A percentile compares a stretch with the other conserved stretches of the same genome.
Evolutionary conservation across 192 early-diverging fungal genomes (phyloP).

Genomic region (Ambispora gerdemannii): DNA sequence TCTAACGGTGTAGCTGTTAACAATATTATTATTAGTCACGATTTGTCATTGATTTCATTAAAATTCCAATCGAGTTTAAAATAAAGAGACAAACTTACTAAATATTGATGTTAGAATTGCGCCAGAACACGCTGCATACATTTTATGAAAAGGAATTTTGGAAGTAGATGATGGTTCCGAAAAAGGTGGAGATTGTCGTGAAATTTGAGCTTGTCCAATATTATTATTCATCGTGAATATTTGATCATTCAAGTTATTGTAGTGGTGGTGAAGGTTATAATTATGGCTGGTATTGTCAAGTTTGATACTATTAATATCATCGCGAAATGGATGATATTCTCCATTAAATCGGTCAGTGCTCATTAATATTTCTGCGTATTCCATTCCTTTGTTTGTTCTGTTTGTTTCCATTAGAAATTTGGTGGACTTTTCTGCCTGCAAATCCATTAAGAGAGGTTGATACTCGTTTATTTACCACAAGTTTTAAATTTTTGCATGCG

Average conservation of each 20-base stretch:
- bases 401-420: too few relatives aligned
- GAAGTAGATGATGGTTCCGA: not conserved
- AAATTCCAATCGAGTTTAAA: slow-evolving; percentile 27
- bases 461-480: too few relatives aligned
- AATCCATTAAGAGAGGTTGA: too few relatives aligned
- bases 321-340: not conserved
- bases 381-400: too few relatives aligned
- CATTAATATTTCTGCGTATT: not conserved
- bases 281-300: not conserved
- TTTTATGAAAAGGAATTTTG: slow-evolving; percentile 47
- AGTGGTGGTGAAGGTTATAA: too few relatives aligned
- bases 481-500: too few relatives aligned
- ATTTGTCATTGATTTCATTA: slow-evolving; percentile 36
- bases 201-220: not conserved
- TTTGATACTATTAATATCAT: too few relatives aligned
- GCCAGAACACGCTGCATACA: slow-evolving; percentile 79
- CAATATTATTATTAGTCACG: slow-evolving; percentile 29
- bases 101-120: slow-evolving; percentile 79
- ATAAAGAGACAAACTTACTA: slow-evolving; percentile 46
- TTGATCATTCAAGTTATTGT: too few relatives aligned
- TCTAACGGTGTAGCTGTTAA: slow-evolving; percentile 77
- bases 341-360: not conserved
- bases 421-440: too few relatives aligned
- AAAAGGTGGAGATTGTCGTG: not conserved
- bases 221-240: too few relatives aligned